Percentiles rank a stretch among this genome's conserved stretches.
phyloP scores from a whole-genome alignment of 148 eudicot species.

The Salicornia ramosissima region DNA sequence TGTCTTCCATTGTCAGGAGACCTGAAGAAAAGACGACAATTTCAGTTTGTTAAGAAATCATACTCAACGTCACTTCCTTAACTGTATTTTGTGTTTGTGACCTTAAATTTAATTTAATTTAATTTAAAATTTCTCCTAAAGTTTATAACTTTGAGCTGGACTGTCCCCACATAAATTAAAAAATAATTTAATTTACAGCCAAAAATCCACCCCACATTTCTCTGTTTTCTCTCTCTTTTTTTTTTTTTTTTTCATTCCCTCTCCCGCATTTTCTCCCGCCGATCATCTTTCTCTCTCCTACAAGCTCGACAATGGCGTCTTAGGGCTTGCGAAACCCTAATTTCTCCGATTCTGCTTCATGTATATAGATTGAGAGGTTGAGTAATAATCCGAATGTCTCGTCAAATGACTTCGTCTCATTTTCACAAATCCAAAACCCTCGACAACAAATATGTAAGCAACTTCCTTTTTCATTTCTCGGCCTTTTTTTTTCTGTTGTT shows the following conservation, averaged over 20 bases:
- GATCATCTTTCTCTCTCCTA: conserved; percentile 13
- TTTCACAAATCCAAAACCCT: conserved; percentile 89
- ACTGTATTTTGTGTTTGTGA: too few species aligned
- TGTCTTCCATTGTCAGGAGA: too few species aligned
- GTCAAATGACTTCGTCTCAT: conserved; percentile 59
- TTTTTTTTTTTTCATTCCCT: neutral
- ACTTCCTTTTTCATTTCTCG: neutral
- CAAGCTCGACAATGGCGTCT: conserved; percentile 10
- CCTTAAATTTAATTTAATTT: too few species aligned
- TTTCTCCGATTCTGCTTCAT: neutral
- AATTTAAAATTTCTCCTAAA: too few species aligned
- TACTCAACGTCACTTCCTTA: too few species aligned
- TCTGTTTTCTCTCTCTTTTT: conserved; percentile 3
- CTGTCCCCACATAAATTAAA: neutral
- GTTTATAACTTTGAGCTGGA: too few species aligned
- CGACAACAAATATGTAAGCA: conserved; percentile 85
- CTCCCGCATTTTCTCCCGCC: conserved; percentile 4
- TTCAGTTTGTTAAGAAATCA: too few species aligned
- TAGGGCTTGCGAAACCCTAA: neutral
- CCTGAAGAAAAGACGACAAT: too few species aligned
- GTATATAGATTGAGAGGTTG: conserved; percentile 10
- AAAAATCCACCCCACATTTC: conserved; percentile 4
- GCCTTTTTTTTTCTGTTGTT: neutral
- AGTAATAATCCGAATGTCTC: conserved; percentile 44
- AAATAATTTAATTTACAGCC: conserved; percentile 2